Conservation (phyloP, 768 basidiomycete species). For the Psilocybe subaeruginosa region DNA sequence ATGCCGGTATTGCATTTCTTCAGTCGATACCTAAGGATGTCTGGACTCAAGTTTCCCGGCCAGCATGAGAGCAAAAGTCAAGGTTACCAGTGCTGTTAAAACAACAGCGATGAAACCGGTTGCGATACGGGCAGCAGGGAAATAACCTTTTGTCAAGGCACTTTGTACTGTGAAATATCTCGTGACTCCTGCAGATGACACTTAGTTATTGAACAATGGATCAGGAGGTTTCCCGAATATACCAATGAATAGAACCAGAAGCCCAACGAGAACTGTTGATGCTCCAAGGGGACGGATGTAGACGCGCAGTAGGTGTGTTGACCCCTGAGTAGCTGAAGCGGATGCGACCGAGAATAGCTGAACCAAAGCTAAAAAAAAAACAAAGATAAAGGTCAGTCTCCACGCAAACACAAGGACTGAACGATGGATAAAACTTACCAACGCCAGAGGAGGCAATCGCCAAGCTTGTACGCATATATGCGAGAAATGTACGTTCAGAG, state of each 20-base stretch:
- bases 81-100: constrained; percentile 40
- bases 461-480: constrained; percentile 67
- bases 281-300: constrained; percentile 59
- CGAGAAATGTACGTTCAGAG: constrained; percentile 64
- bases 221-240: constrained; percentile 16
- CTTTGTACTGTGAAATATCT: constrained; percentile 60
- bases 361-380: constrained; percentile 45
- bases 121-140: constrained; percentile 58
- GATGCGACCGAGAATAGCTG: constrained; percentile 51
- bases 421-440: constrained; percentile 39
- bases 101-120: constrained; percentile 41
- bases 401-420: not conserved
- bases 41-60: constrained; percentile 26
- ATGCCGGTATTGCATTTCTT: not conserved
- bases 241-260: constrained; percentile 54
- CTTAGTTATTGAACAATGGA: not conserved
- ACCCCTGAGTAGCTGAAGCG: constrained; percentile 13
- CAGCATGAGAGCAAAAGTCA: constrained; percentile 47
- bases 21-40: not conserved
- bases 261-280: constrained; percentile 44
- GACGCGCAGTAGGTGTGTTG: constrained; percentile 23
- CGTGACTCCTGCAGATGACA: constrained; percentile 38
- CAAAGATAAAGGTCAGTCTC: not conserved
- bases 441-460: constrained; percentile 62
- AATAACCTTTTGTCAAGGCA: constrained; percentile 50